Conservation (phyloP, 345 rosid species). For the Passiflora organensis region DNA sequence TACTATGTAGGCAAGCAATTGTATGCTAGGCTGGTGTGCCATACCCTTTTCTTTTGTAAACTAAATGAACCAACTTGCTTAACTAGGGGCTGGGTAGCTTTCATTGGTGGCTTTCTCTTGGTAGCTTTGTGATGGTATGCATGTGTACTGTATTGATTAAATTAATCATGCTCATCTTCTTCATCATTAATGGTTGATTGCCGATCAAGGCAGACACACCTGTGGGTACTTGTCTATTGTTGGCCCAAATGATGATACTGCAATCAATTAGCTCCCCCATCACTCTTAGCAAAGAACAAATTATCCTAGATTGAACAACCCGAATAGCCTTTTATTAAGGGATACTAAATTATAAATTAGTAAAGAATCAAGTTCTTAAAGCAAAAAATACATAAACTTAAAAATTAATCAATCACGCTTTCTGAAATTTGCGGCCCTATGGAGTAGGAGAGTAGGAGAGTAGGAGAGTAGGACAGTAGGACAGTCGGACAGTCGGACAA, state of each 20-base stretch:
- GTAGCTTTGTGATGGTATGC: background rate
- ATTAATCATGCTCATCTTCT: constrained; percentile 2
- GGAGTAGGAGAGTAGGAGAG: no score
- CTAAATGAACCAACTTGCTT: background rate
- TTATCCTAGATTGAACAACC: constrained; percentile 1
- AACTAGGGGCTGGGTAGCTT: background rate
- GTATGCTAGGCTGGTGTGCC: background rate
- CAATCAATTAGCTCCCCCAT: constrained; percentile 18
- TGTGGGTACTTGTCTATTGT: constrained; percentile 20
- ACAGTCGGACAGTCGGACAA: no score
- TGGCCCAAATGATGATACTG: constrained; percentile 8
- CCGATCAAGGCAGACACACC: constrained; percentile 20
- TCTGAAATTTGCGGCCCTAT: no score
- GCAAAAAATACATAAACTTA: background rate
- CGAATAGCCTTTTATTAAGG: background rate
- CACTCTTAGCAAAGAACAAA: constrained; percentile 16
- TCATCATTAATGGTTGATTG: constrained; percentile 24
- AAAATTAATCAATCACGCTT: background rate
- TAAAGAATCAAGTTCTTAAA: background rate
- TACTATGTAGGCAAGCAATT: background rate
- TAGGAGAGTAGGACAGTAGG: no score
- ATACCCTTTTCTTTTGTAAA: background rate
- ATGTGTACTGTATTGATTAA: background rate
- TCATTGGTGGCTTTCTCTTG: background rate
- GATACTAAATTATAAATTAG: no score